Conservation (phyloP, 2,329 filamentous ascomycete genomes). For the Phialophora expanda region DNA sequence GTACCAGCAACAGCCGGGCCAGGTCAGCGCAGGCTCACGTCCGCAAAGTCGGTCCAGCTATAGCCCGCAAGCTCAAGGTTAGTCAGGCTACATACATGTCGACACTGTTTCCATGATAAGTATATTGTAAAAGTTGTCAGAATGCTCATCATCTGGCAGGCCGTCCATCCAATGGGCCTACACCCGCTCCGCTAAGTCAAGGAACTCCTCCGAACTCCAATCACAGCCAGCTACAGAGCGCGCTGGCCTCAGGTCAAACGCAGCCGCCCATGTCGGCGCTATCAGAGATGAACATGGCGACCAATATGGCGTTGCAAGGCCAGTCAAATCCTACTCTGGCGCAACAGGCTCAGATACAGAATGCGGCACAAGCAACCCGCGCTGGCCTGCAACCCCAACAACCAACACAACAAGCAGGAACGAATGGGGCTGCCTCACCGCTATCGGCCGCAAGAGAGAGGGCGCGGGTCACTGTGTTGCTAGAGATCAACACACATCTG, state of each 20-base stretch:
- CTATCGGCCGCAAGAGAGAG: slow-evolving; percentile 50
- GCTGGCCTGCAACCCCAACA: slow-evolving; percentile 21
- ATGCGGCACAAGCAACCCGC: slow-evolving; percentile 32
- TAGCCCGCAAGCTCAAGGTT: slow-evolving; percentile 29
- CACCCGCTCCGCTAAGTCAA: slow-evolving; percentile 38
- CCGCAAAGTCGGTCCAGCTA: slow-evolving; percentile 19
- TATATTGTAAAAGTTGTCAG: background rate
- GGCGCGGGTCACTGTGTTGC: slow-evolving; percentile 52
- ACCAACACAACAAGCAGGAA: slow-evolving; percentile 13
- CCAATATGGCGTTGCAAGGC: slow-evolving; percentile 23
- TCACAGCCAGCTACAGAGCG: slow-evolving; percentile 21
- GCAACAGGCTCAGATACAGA: slow-evolving; percentile 37
- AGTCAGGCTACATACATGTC: slow-evolving; percentile 6
- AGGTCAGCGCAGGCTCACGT: slow-evolving; percentile 25
- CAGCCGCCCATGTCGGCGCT: slow-evolving; percentile 15
- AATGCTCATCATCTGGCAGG: slow-evolving; percentile 23
- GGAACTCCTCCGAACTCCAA: slow-evolving; percentile 21
- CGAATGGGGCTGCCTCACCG: slow-evolving; percentile 32
- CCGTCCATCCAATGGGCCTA: slow-evolving; percentile 30
- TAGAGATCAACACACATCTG: slow-evolving; percentile 56
- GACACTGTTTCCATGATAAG: background rate
- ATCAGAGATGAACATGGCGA: slow-evolving; percentile 25
- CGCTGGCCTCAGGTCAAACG: slow-evolving; percentile 16
- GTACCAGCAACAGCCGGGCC: slow-evolving; percentile 37
- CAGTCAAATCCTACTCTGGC: slow-evolving; percentile 31